Base-by-base conservation (phyloP, 305 asterid species). In the Solanum hybrid region DNA sequence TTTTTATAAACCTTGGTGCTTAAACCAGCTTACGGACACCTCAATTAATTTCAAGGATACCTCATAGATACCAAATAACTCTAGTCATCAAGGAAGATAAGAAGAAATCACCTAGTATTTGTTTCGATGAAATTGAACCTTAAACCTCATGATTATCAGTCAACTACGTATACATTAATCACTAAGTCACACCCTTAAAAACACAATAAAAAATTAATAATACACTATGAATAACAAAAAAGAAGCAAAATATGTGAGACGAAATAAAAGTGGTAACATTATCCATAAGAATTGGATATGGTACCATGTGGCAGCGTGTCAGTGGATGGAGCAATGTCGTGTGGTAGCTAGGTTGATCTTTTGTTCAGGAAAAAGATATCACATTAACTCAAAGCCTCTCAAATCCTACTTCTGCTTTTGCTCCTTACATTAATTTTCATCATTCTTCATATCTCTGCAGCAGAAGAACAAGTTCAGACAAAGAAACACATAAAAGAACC, bases 261-360 rank as follows among this genome's bases (percentile, higher is more conserved):
- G 81, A 29, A 89, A 85, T 69, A 24, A 14, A 60, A 29, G 86
- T 82, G 87, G 86, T 87, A 87, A 89, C 92, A 95, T 95, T 94
- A 96, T 96, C 97, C 96, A 90, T 66, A 92, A 90, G 92, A 91
- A 93, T 42, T 92, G 90, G 97, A 95, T 95, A 93, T 92, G 95
- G 95, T 92, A 88, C 89, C 96, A 96, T 42, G 94, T 96, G 98
- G 94, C 97, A 87, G 31, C 10, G 29, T 79, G 75, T 86, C 2
- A 94, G 86, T 96, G 98, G 98, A 90, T 88, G 91, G 24, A 71
- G 37, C 76, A 94, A 94, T 90, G 86, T 35, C 92, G 88, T 16
- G 46, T 79, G 91, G 75, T 90, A 27, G 90, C 36, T 79, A 77
- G 88, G 90, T 80, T 88, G 90, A 93, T 91, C 95, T 91, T 89